phyloP scores from a whole-genome alignment of 352 stramenopile species.

The Blastocystis sp. region DNA sequence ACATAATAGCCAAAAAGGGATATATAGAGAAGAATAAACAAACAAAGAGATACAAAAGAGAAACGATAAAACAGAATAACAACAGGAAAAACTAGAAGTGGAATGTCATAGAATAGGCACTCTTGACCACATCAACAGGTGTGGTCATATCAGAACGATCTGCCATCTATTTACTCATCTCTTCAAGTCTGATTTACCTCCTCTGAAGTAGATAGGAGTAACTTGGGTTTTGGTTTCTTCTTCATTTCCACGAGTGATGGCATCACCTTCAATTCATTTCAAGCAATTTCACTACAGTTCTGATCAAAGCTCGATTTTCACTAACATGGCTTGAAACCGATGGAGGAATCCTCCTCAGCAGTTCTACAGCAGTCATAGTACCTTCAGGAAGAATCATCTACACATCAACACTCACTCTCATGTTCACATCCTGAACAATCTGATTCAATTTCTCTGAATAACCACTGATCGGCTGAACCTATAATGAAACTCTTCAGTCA shows the following conservation, averaged over 20 bases:
- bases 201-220: neutral
- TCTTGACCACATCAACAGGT: constrained; percentile 43
- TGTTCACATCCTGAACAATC: constrained; percentile 19
- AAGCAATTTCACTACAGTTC: neutral
- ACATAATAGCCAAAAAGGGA: no score
- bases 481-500: neutral
- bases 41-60: neutral
- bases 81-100: constrained; percentile 23
- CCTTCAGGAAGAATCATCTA: constrained; percentile 11
- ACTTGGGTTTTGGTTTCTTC: neutral
- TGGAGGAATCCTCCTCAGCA: neutral
- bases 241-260: neutral
- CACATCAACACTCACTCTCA: neutral
- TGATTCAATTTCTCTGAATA: constrained; percentile 23
- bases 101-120: constrained; percentile 32
- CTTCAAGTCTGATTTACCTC: neutral
- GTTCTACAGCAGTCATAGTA: neutral
- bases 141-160: constrained; percentile 35
- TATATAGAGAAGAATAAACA: neutral
- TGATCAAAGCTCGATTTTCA: neutral
- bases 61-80: neutral
- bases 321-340: neutral
- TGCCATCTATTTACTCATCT: neutral
- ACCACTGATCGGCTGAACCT: neutral
- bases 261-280: neutral